phyloP scores from a whole-genome alignment of 306 rosid species.

The Rosa multiflora region DNA sequence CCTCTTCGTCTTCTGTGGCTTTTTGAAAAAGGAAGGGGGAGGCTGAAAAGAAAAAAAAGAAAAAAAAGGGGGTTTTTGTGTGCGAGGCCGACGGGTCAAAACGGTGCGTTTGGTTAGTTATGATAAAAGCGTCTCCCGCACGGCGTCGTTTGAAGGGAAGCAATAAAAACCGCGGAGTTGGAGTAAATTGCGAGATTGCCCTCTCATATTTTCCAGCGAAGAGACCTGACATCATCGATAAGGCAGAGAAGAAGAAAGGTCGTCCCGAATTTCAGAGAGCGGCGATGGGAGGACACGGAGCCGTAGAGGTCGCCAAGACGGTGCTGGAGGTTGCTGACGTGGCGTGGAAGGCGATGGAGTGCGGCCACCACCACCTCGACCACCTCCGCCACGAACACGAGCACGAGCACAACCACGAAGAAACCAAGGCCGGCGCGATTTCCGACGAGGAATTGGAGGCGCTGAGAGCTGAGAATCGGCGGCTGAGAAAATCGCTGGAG shows the following conservation, averaged over 20 bases:
- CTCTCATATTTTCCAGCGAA: not conserved
- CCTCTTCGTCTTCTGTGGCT: slow-evolving; percentile 6
- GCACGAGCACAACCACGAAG: slow-evolving; percentile 6
- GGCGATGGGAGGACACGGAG: slow-evolving; percentile 53
- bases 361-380: slow-evolving; percentile 39
- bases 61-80: not conserved
- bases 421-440: slow-evolving; percentile 9
- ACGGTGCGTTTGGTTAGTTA: not conserved
- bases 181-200: not conserved
- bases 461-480: slow-evolving; percentile 71
- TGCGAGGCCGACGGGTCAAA: not conserved
- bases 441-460: slow-evolving; percentile 48
- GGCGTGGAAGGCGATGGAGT: slow-evolving; percentile 82
- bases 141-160: not conserved
- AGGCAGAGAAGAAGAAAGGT: not conserved
- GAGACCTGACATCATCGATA: not conserved
- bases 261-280: not conserved
- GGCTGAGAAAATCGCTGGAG: slow-evolving; percentile 65
- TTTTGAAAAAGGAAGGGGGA: not conserved
- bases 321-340: slow-evolving; percentile 95
- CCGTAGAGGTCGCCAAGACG: slow-evolving; percentile 82
- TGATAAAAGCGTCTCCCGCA: not conserved
- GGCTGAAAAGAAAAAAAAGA: not conserved
- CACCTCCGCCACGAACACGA: slow-evolving; percentile 28
- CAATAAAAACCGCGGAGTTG: not conserved